Conservation (phyloP, 352 stramenopile species). For the Pythium utonaiense region DNA sequence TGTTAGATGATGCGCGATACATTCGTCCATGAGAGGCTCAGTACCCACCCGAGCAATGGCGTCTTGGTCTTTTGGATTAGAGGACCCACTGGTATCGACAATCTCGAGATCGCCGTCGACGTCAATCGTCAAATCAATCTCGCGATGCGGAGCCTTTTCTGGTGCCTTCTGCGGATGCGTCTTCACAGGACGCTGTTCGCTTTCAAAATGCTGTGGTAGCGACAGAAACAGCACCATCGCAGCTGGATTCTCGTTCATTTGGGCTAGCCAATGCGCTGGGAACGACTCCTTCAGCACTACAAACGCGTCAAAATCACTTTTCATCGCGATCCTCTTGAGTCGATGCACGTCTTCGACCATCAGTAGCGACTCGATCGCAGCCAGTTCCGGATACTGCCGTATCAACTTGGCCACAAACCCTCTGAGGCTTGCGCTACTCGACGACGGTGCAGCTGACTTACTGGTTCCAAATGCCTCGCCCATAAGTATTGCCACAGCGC, state of each 20-base stretch:
- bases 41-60: slow-evolving; percentile 37
- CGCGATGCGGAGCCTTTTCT: not conserved
- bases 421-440: not conserved
- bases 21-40: not conserved
- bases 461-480: slow-evolving; percentile 24
- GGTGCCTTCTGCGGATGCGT: not conserved
- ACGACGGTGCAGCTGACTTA: not conserved
- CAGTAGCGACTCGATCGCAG: slow-evolving; percentile 20
- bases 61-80: slow-evolving; percentile 9
- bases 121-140: slow-evolving; percentile 17
- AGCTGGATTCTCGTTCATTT: slow-evolving; percentile 46
- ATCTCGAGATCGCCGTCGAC: not conserved
- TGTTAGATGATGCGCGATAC: too few species aligned
- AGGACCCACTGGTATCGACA: not conserved
- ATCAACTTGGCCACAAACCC: slow-evolving; percentile 14
- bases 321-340: slow-evolving; percentile 27
- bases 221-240: slow-evolving; percentile 30
- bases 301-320: slow-evolving; percentile 44
- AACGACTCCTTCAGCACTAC: slow-evolving; percentile 49
- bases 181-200: not conserved
- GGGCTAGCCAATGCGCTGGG: slow-evolving; percentile 27
- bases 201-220: slow-evolving; percentile 8
- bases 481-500: slow-evolving; percentile 39
- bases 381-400: slow-evolving; percentile 11
- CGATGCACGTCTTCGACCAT: slow-evolving; percentile 20